Percentiles rank a stretch among this genome's conserved stretches.
These are phyloP conservation scores for Leucoagaricus sp. DNA, from an alignment of 1,284 basidiomycete genomes.

Conservation along the genomic window DNA sequence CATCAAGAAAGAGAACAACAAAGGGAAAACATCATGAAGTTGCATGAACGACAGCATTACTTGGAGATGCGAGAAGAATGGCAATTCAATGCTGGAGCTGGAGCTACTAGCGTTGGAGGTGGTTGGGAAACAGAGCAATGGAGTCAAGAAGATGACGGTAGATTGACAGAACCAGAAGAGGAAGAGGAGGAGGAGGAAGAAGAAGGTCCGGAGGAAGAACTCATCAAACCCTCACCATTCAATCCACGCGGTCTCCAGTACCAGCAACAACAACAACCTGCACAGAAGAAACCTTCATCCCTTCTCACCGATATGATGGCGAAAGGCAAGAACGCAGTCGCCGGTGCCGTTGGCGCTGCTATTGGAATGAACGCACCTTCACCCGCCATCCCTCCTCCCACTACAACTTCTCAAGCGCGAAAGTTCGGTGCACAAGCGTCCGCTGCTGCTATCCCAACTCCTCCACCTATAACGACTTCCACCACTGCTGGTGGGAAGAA, in stretches of 20 bases:
- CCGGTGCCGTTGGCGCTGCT: constrained; percentile 10
- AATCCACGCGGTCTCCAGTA: background rate
- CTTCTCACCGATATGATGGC: constrained; percentile 13
- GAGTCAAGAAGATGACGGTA: background rate
- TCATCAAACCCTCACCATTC: background rate
- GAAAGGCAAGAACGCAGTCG: constrained; percentile 10
- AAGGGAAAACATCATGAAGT: constrained; percentile 25
- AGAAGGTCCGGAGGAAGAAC: constrained; percentile 12
- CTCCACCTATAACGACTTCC: background rate
- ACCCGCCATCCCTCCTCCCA: background rate
- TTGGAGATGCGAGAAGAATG: constrained; percentile 36
- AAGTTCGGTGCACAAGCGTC: background rate
- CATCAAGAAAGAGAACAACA: constrained; percentile 28
- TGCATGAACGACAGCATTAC: constrained; percentile 32
- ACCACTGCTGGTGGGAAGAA: constrained; percentile 2
- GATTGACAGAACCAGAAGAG: background rate
- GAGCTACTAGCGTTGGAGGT: background rate
- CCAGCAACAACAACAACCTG: too few relatives aligned
- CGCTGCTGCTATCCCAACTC: background rate
- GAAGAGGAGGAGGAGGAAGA: constrained; percentile 8
- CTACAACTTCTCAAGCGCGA: background rate
- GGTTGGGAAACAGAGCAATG: background rate
- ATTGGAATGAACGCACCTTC: background rate
- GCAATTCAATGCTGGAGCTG: too few relatives aligned
- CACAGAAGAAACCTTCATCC: constrained; percentile 2